phyloP scores from a whole-genome alignment of 2,329 filamentous ascomycete species.

The Tolypocladium cylindrosporum region DNA sequence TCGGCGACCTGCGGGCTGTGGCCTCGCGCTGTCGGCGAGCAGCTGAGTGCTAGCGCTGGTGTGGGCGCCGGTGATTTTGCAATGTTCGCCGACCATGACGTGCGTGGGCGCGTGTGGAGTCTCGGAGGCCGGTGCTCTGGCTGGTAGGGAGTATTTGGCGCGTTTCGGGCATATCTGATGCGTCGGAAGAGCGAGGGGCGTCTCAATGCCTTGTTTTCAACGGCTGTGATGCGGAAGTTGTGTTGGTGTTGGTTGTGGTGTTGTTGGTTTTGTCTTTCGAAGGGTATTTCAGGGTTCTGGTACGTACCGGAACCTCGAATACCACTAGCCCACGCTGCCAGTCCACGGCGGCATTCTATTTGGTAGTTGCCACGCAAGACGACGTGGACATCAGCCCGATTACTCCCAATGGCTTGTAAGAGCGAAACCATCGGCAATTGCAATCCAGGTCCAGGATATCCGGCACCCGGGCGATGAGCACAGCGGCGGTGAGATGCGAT shows the following conservation, averaged over 20 bases:
- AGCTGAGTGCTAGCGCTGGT: neutral
- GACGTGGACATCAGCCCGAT: too few species aligned
- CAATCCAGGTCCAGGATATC: neutral
- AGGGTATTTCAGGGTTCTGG: neutral
- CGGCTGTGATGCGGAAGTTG: neutral
- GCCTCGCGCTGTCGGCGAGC: neutral
- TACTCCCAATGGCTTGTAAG: neutral
- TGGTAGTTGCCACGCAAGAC: neutral
- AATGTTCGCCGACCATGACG: slow-evolving; percentile 3
- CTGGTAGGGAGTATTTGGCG: neutral
- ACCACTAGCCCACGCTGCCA: neutral
- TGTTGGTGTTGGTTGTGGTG: neutral
- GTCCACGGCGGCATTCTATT: neutral
- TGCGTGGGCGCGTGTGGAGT: neutral
- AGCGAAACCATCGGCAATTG: neutral
- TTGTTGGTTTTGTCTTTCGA: too few species aligned
- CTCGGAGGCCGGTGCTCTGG: too few species aligned
- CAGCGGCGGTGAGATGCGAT: neutral
- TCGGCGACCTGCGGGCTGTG: neutral
- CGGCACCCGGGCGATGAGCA: neutral
- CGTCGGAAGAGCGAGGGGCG: neutral
- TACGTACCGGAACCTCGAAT: neutral
- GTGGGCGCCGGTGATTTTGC: neutral
- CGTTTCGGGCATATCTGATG: neutral
- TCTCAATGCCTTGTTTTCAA: neutral